A percentile compares a stretch with the other conserved stretches of the same genome.
Evolutionary conservation across 768 basidiomycete genomes (phyloP).

Genomic region (Cystobasidiopsis lactophilus): DNA sequence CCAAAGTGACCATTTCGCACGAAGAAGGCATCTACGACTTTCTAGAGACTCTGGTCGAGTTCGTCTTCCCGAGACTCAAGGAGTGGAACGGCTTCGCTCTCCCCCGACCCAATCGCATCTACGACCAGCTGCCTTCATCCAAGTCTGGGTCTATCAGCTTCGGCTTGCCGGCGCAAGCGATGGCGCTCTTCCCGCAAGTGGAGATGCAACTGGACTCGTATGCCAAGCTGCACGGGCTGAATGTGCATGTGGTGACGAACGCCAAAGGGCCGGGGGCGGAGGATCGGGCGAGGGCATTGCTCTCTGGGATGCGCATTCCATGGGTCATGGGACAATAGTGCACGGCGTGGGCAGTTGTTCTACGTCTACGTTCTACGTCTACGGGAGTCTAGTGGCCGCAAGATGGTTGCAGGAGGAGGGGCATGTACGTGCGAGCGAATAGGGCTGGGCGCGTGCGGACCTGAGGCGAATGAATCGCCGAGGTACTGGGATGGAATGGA

Average conservation of each 20-base stretch:
- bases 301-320: conserved; percentile 82
- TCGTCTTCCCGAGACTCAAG: conserved; percentile 79
- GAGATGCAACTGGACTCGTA: conserved; percentile 85
- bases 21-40: conserved; percentile 92
- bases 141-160: conserved; percentile 75
- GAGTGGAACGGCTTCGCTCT: conserved; percentile 70
- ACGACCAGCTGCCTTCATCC: conserved; percentile 34
- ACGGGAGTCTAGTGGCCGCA: too few relatives aligned
- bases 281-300: conserved; percentile 58
- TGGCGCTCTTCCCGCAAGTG: conserved; percentile 84
- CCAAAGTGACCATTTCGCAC: conserved; percentile 62
- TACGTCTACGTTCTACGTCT: too few relatives aligned
- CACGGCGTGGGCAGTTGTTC: too few relatives aligned
- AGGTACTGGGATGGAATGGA: too few relatives aligned
- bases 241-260: conserved; percentile 81
- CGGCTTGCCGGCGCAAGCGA: conserved; percentile 59
- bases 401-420: too few relatives aligned
- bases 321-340: conserved; percentile 32
- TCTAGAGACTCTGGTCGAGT: conserved; percentile 63
- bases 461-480: too few relatives aligned
- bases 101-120: conserved; percentile 47
- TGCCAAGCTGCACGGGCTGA: conserved; percentile 66
- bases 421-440: too few relatives aligned
- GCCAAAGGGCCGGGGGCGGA: conserved; percentile 72
- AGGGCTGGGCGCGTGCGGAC: too few relatives aligned